Evolutionary conservation across 441 rosid species (phyloP).

Genomic region (Gossypium schwendimanii): DNA sequence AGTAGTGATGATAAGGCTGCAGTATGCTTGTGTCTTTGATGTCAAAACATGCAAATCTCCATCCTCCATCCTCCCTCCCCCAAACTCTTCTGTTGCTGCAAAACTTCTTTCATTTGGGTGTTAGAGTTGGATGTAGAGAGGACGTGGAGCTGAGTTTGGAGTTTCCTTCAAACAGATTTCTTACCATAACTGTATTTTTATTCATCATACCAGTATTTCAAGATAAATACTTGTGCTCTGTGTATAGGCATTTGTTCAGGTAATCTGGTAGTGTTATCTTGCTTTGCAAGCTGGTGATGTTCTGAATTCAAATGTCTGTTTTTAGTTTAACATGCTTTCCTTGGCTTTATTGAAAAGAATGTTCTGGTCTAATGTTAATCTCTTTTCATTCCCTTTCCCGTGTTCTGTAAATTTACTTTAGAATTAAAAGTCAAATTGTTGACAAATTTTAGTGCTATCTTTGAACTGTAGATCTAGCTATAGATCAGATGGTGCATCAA

Average conservation of each 20-base stretch:
- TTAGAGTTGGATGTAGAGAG: neutral
- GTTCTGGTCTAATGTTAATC: neutral
- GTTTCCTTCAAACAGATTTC: neutral
- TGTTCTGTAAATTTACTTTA: neutral
- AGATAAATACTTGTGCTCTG: neutral
- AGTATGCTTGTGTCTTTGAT: neutral
- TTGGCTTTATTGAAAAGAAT: neutral
- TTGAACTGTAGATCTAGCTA: slow-evolving; percentile 29
- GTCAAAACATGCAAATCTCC: neutral
- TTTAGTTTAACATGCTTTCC: neutral
- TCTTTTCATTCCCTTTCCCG: neutral
- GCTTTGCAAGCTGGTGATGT: neutral
- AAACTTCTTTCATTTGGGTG: neutral
- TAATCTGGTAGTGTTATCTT: neutral
- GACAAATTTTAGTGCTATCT: slow-evolving; percentile 18
- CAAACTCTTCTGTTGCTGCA: neutral
- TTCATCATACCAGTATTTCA: neutral
- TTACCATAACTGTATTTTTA: neutral
- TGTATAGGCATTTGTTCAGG: neutral
- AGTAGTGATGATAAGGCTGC: neutral
- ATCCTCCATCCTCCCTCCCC: neutral
- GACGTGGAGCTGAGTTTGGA: neutral
- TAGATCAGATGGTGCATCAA: slow-evolving; percentile 83
- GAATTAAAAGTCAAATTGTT: neutral
- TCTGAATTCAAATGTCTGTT: slow-evolving; percentile 2